A percentile compares a stretch with the other conserved stretches of the same genome.
These are phyloP conservation scores for Serendipita sp. DNA, from an alignment of 768 basidiomycete genomes.

Conservation along the genomic window DNA sequence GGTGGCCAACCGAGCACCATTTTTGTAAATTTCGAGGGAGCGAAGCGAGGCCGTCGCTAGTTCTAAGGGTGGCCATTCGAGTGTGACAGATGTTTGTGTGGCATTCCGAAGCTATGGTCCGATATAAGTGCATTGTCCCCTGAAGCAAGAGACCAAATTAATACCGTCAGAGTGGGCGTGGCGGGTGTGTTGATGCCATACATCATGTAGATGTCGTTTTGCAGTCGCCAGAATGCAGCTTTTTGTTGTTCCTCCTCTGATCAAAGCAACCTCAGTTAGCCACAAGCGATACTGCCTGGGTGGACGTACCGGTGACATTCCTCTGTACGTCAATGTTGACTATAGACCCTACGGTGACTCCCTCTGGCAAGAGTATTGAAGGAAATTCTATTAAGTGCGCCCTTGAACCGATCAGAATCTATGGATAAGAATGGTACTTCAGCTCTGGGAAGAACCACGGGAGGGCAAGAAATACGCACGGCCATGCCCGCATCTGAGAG, in stretches of 20 bases:
- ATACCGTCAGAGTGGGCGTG: slow-evolving; percentile 59
- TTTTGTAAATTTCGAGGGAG: slow-evolving; percentile 84
- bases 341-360: slow-evolving; percentile 84
- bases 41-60: slow-evolving; percentile 77
- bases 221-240: slow-evolving; percentile 68
- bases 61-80: slow-evolving; percentile 83
- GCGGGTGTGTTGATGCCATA: slow-evolving; percentile 57
- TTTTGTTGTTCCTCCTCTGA: slow-evolving; percentile 69
- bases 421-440: background rate
- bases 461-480: slow-evolving; percentile 27
- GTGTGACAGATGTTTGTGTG: slow-evolving; percentile 90
- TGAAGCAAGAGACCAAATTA: slow-evolving; percentile 3
- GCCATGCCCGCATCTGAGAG: slow-evolving; percentile 81
- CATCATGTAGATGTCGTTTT: slow-evolving; percentile 57
- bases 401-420: slow-evolving; percentile 86
- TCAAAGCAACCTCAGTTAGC: background rate
- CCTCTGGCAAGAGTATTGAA: slow-evolving; percentile 83
- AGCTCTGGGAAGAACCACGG: background rate
- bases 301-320: slow-evolving; percentile 32
- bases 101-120: slow-evolving; percentile 60
- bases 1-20: slow-evolving; percentile 69
- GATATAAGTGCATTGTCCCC: background rate
- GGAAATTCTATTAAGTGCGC: slow-evolving; percentile 98
- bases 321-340: slow-evolving; percentile 92
- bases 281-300: background rate